Conservation (phyloP, 2,329 filamentous ascomycete genomes). For the Sclerotinia glacialis region DNA sequence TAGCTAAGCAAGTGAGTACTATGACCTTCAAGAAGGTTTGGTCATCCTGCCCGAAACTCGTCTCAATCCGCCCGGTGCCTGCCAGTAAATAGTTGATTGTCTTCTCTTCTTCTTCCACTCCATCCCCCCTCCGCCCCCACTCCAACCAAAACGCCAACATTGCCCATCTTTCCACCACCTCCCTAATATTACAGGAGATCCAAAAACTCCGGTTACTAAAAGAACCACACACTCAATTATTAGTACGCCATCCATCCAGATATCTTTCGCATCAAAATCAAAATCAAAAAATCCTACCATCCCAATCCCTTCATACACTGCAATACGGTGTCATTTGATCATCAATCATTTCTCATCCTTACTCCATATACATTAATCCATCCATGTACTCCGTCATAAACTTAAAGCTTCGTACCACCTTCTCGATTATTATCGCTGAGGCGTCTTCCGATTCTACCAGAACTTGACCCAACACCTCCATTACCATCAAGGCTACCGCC, state of each 20-base stretch:
- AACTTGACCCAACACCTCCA: conserved; percentile 11
- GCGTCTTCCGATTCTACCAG: conserved; percentile 13
- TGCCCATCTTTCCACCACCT: not conserved
- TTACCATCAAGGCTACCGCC: conserved; percentile 5
- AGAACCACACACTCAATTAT: not conserved
- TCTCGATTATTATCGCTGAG: conserved; percentile 14
- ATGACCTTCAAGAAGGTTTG: not conserved
- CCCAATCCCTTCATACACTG: not conserved
- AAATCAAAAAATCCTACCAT: conserved; percentile 4
- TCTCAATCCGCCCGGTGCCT: not conserved
- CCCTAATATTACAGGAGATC: conserved; percentile 4
- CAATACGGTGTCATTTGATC: conserved; percentile 6
- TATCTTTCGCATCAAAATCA: conserved; percentile 4
- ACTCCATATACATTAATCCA: conserved; percentile 11
- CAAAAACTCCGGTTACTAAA: not conserved
- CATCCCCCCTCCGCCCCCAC: not conserved
- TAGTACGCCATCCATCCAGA: conserved; percentile 13
- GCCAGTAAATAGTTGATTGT: not conserved
- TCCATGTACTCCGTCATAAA: not conserved
- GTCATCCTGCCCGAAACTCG: not conserved
- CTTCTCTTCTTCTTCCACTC: not conserved
- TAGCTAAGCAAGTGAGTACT: not conserved
- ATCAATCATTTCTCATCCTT: conserved; percentile 12
- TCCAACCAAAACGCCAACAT: not conserved
- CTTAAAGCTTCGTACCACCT: conserved; percentile 11